Conservation (phyloP, 1,139 yeast genomes). For the Debaryomyces sp. region DNA sequence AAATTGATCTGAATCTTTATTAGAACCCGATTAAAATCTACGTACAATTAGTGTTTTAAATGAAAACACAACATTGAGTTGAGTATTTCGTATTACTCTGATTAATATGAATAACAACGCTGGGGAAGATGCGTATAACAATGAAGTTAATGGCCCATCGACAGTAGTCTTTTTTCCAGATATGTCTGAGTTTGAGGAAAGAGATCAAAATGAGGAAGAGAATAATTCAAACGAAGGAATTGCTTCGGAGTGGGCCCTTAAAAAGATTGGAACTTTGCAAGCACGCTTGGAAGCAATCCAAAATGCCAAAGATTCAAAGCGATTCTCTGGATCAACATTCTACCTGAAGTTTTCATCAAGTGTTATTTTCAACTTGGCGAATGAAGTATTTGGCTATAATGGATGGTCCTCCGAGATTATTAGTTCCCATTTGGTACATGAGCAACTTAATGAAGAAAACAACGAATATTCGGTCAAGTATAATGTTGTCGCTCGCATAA, state of each 20-base stretch:
- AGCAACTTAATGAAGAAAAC: constrained; percentile 18
- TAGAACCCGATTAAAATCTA: background rate
- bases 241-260: constrained; percentile 30
- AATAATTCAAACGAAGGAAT: background rate
- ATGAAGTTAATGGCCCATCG: constrained; percentile 12
- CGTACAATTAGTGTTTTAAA: background rate
- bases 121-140: background rate
- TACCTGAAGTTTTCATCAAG: constrained; percentile 19
- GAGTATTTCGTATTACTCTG: background rate
- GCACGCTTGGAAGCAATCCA: constrained; percentile 33
- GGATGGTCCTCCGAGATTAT: constrained; percentile 66
- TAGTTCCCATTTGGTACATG: constrained; percentile 29
- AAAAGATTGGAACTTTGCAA: constrained; percentile 40
- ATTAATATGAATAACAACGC: background rate
- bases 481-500: constrained; percentile 36
- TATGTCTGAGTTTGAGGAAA: constrained; percentile 19
- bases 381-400: constrained; percentile 62
- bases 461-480: constrained; percentile 24
- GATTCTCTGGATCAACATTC: constrained; percentile 11
- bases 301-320: constrained; percentile 17
- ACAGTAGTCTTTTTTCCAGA: constrained; percentile 30
- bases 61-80: background rate
- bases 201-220: background rate
- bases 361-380: constrained; percentile 54
- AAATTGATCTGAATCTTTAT: background rate